Conservation (phyloP, 768 basidiomycete genomes). For the Pleurotus sapidus region DNA sequence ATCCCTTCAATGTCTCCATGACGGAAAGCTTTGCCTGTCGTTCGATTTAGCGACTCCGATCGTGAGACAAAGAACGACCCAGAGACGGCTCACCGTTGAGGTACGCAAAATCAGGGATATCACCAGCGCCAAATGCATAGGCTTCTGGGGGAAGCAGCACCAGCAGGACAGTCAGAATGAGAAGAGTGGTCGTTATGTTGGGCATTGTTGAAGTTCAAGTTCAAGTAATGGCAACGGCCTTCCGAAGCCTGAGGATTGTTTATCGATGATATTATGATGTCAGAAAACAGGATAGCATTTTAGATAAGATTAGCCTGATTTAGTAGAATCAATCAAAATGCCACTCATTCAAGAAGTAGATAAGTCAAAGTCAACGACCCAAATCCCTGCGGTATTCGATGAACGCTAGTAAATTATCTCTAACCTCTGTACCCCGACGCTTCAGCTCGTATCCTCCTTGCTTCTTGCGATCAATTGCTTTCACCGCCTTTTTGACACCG, state of each 20-base stretch:
- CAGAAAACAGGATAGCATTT: background rate
- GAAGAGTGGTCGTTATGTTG: conserved; percentile 23
- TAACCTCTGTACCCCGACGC: conserved; percentile 69
- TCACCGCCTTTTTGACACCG: conserved; percentile 58
- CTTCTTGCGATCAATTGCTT: conserved; percentile 63
- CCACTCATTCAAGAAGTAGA: background rate
- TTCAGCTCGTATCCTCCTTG: conserved; percentile 64
- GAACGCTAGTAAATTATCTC: conserved; percentile 75
- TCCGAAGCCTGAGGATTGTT: background rate
- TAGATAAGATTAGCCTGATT: conserved; percentile 1
- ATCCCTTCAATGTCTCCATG: conserved; percentile 78
- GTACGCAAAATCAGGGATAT: conserved; percentile 72
- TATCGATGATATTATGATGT: background rate
- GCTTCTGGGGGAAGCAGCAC: conserved; percentile 42
- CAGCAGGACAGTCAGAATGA: conserved; percentile 34
- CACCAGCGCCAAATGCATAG: conserved; percentile 60
- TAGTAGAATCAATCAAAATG: background rate
- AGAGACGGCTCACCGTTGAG: conserved; percentile 43
- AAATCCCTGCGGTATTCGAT: conserved; percentile 68
- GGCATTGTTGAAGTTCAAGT: background rate
- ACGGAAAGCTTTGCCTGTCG: conserved; percentile 64
- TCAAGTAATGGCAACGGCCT: no score
- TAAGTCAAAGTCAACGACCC: conserved; percentile 32
- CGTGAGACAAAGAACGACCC: background rate
- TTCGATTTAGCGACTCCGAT: background rate